phyloP scores from a whole-genome alignment of 164 flowering plant species.

The Aristolochia californica region DNA sequence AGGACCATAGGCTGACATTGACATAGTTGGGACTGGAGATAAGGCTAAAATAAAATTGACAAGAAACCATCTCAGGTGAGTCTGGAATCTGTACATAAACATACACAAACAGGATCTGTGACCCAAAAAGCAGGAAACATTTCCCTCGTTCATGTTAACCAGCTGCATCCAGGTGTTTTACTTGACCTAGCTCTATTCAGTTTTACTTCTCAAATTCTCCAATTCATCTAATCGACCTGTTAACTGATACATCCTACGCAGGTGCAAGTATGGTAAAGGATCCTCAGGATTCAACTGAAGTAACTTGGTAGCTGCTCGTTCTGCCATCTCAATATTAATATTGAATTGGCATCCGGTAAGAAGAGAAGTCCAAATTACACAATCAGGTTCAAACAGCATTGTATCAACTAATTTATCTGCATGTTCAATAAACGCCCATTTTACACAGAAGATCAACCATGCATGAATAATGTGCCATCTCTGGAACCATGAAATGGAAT shows the following conservation, averaged over 20 bases:
- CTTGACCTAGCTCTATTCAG: background rate
- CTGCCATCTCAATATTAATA: conserved; percentile 1
- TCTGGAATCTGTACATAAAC: background rate
- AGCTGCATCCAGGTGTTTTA: conserved; percentile 10
- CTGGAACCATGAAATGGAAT: conserved; percentile 6
- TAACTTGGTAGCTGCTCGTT: conserved; percentile 7
- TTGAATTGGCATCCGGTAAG: conserved; percentile 7
- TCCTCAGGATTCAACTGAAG: conserved; percentile 1
- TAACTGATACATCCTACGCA: conserved; percentile 2
- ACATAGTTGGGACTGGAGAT: too few species aligned
- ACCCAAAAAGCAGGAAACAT: background rate
- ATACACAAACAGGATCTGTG: background rate
- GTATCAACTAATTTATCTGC: conserved; percentile 5
- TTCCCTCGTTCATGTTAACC: conserved; percentile 5
- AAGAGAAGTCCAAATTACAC: conserved; percentile 7
- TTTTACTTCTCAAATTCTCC: conserved; percentile 2
- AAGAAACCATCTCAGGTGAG: background rate
- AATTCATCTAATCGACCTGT: conserved; percentile 4
- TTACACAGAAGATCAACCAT: conserved; percentile 9
- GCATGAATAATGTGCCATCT: conserved; percentile 5
- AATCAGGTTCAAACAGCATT: conserved; percentile 8
- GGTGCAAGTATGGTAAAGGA: conserved; percentile 7
- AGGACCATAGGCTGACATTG: too few species aligned
- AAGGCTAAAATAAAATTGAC: too few species aligned
- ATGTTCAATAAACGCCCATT: conserved; percentile 1